Base-by-base conservation (phyloP, 768 basidiomycete species). In the Tricholoma bakamatsutake region DNA sequence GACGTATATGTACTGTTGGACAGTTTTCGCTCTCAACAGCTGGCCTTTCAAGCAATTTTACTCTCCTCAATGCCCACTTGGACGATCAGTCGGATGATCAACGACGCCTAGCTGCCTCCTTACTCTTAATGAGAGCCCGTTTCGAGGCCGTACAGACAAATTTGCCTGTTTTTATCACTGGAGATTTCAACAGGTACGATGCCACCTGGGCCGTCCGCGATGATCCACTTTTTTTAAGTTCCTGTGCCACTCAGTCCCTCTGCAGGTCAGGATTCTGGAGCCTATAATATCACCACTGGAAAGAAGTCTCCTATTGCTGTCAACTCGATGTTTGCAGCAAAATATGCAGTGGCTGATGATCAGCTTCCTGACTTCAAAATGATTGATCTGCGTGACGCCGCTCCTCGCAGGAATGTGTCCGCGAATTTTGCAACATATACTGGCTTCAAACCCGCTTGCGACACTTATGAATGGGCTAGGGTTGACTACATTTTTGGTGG, bases 401-500 rank as follows among this genome's bases (percentile, higher is more conserved):
- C 74, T 2, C 76, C 77, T 21, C 71, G 77, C 30, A 63, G 67
- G 24, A 61, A 55, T 35, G 73, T 81, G 1, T 78, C 76, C 0
- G 71, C 73, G 2, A 72, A 78, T 60, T 78, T 73, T 66, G 76
- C 76, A 4, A 81, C 80, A 3, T 82, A 76, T 61, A 80, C 80
- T 2, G 80, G 78, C 0, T 83, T 82, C 61, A 66, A 66, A 12
- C 61, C 64, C n/a, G 73, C 76, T 5, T 67, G 70, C 7, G 71
- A 77, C 49, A 68, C 73, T 2, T 61, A 65, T 6, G 39, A 58
- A 13, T 78, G 69, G 66, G 57, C 66, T 34, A 68, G 79, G 50
- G 81, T 83, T 55, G 81, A 82, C 59, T 82, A 81, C 58, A 66
- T 80, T 1, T 76, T 80, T 52, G 80, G 79, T n/a, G 76, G 76